Base-by-base conservation (phyloP, 1,139 yeast species). In the Pichia sp. region DNA sequence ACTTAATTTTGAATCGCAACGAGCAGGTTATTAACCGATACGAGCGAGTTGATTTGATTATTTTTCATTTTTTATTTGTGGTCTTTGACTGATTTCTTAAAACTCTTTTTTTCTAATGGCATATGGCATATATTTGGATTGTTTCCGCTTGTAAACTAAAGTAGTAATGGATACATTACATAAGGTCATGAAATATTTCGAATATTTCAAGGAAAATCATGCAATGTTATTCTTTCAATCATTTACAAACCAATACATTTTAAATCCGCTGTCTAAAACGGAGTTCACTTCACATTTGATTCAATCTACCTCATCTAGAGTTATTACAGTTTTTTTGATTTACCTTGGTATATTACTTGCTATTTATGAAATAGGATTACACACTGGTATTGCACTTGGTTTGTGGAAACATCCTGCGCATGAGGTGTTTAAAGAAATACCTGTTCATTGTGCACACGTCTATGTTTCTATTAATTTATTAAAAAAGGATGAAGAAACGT, bases 361-460 rank as follows among this genome's bases (percentile, higher is more conserved):
- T 9, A 55, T 68, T 39, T 78, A 78, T 58, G 81, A 78, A 55
- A 53, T 64, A 3, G 56, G 75, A 8, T 70, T 76, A 53, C 70
- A 77, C 72, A 56, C 67, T 26, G 83, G 83, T 3, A 73, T 78
- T n/a, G 64, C 68, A 48, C 58, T 75, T 7, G 67, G 68, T 1
- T 52, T 74, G n/a, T 78, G 83, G 83, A 75, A 75, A 39, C 74
- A 74, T 54, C 86, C 83, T 50, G 85, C 83, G 7, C 76, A 79
- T 56, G 86, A 82, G 50, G 77, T 80, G 27, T 83, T 83, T 61
- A 72, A 74, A 10, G 86, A 83, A 47, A 76, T 80, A 36, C 92
- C 92, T 0, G 79, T 83, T 7, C 90, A 83, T 62, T 85, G 89
- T 66, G 89, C 92, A 1, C 88, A 83, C 63, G 71, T 83, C 1